Percentiles rank a stretch among this genome's conserved stretches.
phyloP scores from a whole-genome alignment of 1,284 basidiomycete species.

The Trichosporon ovoides region DNA sequence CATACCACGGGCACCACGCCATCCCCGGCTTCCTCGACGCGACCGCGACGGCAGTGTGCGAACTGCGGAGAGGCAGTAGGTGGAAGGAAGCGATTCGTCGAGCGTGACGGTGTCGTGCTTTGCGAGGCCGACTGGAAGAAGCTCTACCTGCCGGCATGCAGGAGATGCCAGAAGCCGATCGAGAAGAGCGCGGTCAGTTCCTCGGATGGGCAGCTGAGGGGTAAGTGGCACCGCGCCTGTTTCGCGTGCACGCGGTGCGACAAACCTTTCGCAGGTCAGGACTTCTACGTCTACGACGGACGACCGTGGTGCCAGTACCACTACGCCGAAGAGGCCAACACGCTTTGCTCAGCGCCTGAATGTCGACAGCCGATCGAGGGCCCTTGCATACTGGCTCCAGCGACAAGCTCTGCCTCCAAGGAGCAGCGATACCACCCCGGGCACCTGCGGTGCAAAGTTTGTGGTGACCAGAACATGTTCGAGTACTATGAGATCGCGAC shows the following conservation, averaged over 20 bases:
- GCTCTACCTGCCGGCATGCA: constrained; percentile 82
- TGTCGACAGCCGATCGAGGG: constrained; percentile 86
- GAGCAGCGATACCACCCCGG: constrained; percentile 77
- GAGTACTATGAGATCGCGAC: constrained; percentile 85
- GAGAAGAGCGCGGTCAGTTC: constrained; percentile 86
- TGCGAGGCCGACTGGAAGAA: constrained; percentile 89
- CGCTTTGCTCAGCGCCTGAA: constrained; percentile 65
- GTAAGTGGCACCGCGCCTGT: constrained; percentile 83
- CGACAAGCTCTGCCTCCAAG: constrained; percentile 45
- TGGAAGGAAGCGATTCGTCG: constrained; percentile 68
- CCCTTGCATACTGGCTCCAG: constrained; percentile 65
- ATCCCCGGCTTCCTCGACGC: constrained; percentile 1
- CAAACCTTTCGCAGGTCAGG: constrained; percentile 78
- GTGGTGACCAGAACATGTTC: constrained; percentile 33
- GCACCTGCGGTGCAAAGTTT: constrained; percentile 59
- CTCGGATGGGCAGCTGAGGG: constrained; percentile 82
- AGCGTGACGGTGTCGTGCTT: constrained; percentile 60
- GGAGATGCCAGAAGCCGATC: constrained; percentile 72
- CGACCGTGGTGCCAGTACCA: constrained; percentile 82
- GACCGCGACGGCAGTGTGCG: constrained; percentile 52
- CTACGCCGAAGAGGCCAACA: constrained; percentile 76
- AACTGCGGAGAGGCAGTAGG: constrained; percentile 65
- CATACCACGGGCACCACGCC: neutral
- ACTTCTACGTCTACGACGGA: constrained; percentile 80
- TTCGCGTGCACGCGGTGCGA: constrained; percentile 79